These are phyloP conservation scores for Metschnikowia sp. DNA, from an alignment of 805 yeast genomes.

Conservation along the genomic window DNA sequence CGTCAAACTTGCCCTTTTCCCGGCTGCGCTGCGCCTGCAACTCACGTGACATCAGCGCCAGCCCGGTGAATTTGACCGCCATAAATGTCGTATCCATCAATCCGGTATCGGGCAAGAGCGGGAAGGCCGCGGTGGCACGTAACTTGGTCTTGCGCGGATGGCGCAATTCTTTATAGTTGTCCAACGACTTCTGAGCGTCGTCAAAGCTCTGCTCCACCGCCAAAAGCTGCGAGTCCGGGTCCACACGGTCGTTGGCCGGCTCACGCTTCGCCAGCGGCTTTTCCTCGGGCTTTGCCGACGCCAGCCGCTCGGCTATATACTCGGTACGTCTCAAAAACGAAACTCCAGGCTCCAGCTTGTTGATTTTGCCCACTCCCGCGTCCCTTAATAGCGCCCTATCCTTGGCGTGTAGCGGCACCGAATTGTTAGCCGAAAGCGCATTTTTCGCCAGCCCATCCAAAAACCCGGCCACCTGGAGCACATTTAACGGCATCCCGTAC, in stretches of 20 bases:
- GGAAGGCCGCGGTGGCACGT: slow-evolving; percentile 75
- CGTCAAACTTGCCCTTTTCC: slow-evolving; percentile 27
- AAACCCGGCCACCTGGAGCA: slow-evolving; percentile 61
- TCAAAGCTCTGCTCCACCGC: slow-evolving; percentile 80
- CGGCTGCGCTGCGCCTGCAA: slow-evolving; percentile 27
- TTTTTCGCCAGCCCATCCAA: slow-evolving; percentile 58
- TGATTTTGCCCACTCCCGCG: slow-evolving; percentile 53
- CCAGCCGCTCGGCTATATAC: slow-evolving; percentile 68
- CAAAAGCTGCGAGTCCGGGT: slow-evolving; percentile 60
- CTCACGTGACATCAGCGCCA: slow-evolving; percentile 48
- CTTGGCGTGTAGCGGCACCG: slow-evolving; percentile 61
- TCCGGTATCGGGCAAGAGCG: slow-evolving; percentile 86
- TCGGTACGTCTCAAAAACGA: slow-evolving; percentile 94
- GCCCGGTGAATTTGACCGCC: slow-evolving; percentile 59
- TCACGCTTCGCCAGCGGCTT: slow-evolving; percentile 15
- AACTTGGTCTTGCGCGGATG: slow-evolving; percentile 80
- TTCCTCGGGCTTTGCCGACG: slow-evolving; percentile 27
- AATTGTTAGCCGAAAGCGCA: slow-evolving; percentile 31
- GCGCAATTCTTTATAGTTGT: slow-evolving; percentile 40
- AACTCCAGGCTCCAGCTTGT: slow-evolving; percentile 50
- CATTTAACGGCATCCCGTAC: slow-evolving; percentile 75
- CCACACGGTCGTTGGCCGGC: slow-evolving; percentile 30
- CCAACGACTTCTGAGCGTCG: slow-evolving; percentile 46
- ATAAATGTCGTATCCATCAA: slow-evolving; percentile 76
- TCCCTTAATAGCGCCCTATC: slow-evolving; percentile 78